Evolutionary conservation across 352 stramenopile genomes (phyloP).

Genomic region (Pythium oligandrum): DNA sequence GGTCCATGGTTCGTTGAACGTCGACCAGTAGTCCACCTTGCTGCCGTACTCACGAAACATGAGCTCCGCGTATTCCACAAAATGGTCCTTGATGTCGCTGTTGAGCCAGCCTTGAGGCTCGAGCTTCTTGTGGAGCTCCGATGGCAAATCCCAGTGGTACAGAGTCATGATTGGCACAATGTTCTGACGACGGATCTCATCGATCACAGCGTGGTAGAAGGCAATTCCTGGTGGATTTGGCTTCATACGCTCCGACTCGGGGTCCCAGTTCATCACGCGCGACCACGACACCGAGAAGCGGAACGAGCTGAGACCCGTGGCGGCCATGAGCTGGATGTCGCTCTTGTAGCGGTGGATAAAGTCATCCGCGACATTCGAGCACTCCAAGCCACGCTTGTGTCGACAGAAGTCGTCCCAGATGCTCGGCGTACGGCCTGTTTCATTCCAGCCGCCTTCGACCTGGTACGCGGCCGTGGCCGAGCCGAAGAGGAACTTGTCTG

Average conservation of each 20-base stretch:
- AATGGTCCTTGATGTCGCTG: slow-evolving; percentile 53
- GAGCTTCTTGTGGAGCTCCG: slow-evolving; percentile 78
- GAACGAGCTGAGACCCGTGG: slow-evolving; percentile 89
- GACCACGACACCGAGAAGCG: slow-evolving; percentile 93
- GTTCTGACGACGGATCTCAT: slow-evolving; percentile 62
- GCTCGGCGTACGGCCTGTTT: slow-evolving; percentile 62
- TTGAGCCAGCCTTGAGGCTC: slow-evolving; percentile 69
- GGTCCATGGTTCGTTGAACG: slow-evolving; percentile 93
- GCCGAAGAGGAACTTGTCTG: slow-evolving; percentile 82
- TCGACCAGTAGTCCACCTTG: slow-evolving; percentile 93
- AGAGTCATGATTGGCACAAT: slow-evolving; percentile 92
- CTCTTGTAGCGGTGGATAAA: slow-evolving; percentile 88
- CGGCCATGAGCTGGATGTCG: slow-evolving; percentile 92
- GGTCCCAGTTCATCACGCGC: slow-evolving; percentile 84
- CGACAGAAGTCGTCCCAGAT: slow-evolving; percentile 95
- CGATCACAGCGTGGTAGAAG: slow-evolving; percentile 93
- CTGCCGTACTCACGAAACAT: slow-evolving; percentile 90
- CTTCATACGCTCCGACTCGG: slow-evolving; percentile 35
- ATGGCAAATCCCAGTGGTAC: slow-evolving; percentile 96
- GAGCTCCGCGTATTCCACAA: slow-evolving; percentile 86
- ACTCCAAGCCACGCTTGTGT: slow-evolving; percentile 59
- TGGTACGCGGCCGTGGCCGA: slow-evolving; percentile 90
- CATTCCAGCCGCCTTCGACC: slow-evolving; percentile 89
- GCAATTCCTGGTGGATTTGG: slow-evolving; percentile 84
- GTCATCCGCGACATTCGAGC: slow-evolving; percentile 91